Evolutionary conservation across 2,329 filamentous ascomycete genomes (phyloP), one percentile per base, ranked within the genome.

Genomic region (Periglandula ipomoeae): DNA sequence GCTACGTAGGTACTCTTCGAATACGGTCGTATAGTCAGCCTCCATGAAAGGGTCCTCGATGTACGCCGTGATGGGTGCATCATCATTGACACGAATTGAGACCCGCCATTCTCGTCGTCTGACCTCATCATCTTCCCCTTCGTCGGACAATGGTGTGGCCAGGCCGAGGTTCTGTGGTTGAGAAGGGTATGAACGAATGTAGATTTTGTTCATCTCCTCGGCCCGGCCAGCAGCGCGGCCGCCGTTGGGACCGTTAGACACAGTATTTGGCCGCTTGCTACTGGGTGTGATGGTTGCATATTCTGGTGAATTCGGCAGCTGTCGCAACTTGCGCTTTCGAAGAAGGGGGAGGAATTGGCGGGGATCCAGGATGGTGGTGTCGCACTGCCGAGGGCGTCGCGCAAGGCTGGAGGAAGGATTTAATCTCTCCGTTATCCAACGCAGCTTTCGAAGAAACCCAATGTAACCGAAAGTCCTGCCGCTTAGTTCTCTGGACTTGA

Each of bases 1-100:
- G 44, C 52, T 55, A 17, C 52, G 55, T n/a, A 61, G 53, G 40
- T 61, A 60, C 24, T 52, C 39, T 46, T 61, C 59, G 32, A 61
- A 57, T 43, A 61, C 47, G 32, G 50, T 44, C 15, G 49, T 53
- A 39, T 61, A 61, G 27, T 61, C 53, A n/a, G 32, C 41, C 38
- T 56, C 55, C 22, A 53, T 38, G 20, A 61, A 59, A 5, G 59
- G 59, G 41, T 61, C 59, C 34, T 49, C 44, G 11, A 61, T 57
- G 38, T 47, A 49, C 5, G 46, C 23, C 23, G n/a, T 34, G 8
- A 24, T 43, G 13, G 52, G 34, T 13, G 52, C 40, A 19, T 48
- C 19, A 34, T 54, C 47, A 50, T 59, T 57, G 45, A 57, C 43
- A 11, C 55, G 48, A 15, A 61, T 52, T 5, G 53, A 55, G 5